A percentile compares a stretch with the other conserved stretches of the same genome.
phyloP scores from a whole-genome alignment of 345 rosid genomes.

The Adansonia digitata region DNA sequence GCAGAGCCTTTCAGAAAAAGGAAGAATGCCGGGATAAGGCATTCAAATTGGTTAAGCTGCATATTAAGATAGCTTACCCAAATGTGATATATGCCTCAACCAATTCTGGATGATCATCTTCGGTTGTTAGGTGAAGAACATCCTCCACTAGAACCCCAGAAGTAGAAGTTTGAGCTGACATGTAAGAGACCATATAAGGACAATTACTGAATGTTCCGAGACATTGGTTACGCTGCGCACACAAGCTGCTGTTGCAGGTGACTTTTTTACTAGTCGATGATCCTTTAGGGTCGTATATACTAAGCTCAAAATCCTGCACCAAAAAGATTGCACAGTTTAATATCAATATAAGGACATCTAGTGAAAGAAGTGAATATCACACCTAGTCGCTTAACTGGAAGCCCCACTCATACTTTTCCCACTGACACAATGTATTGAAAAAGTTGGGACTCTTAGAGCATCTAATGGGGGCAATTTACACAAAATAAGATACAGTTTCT shows the following conservation, averaged over 20 bases:
- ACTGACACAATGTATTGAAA: not conserved
- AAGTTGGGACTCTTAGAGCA: not conserved
- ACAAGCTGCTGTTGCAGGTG: constrained; percentile 59
- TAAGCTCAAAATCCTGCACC: constrained; percentile 63
- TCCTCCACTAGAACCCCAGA: constrained; percentile 76
- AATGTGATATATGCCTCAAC: constrained; percentile 64
- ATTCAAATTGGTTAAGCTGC: not conserved
- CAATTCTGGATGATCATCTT: constrained; percentile 38
- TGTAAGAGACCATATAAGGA: constrained; percentile 71
- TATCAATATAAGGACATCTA: constrained; percentile 7
- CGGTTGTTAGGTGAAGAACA: constrained; percentile 65
- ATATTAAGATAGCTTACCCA: constrained; percentile 39
- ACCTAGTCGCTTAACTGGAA: not conserved
- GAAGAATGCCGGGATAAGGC: not conserved
- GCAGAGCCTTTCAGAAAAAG: not conserved
- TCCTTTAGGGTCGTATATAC: constrained; percentile 56
- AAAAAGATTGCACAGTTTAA: not conserved
- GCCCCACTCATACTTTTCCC: not conserved
- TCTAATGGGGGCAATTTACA: not conserved
- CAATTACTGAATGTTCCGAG: constrained; percentile 65
- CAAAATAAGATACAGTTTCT: not conserved
- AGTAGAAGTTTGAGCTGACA: constrained; percentile 80
- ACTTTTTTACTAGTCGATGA: constrained; percentile 73
- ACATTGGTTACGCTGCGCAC: constrained; percentile 56
- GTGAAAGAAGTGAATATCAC: not conserved